phyloP scores from a whole-genome alignment of 441 rosid genomes.

The Euphorbia schlechtendalii region DNA sequence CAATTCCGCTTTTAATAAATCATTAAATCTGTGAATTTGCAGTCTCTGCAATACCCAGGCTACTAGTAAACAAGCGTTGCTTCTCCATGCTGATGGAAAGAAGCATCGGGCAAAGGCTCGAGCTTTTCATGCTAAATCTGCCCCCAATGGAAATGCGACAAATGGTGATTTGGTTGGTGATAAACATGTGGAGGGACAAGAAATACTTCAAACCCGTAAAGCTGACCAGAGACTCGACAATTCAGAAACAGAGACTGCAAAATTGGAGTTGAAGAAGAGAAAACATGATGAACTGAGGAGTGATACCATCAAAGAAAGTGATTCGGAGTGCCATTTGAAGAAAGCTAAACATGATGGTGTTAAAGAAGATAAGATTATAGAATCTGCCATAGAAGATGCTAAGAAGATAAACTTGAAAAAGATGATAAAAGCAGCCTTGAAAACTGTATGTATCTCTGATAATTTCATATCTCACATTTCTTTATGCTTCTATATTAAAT shows the following conservation, averaged over 20 bases:
- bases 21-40: constrained; percentile 15
- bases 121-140: constrained; percentile 51
- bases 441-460: constrained; percentile 42
- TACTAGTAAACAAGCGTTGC: constrained; percentile 77
- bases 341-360: constrained; percentile 26
- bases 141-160: constrained; percentile 24
- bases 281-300: constrained; percentile 33
- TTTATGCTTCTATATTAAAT: background rate
- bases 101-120: constrained; percentile 81
- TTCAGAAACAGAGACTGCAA: constrained; percentile 29
- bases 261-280: constrained; percentile 46
- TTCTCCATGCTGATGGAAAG: constrained; percentile 94
- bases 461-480: background rate
- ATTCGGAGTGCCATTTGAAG: constrained; percentile 28
- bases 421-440: constrained; percentile 58
- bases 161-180: constrained; percentile 22
- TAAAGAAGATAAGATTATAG: constrained; percentile 19
- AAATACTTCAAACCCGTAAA: constrained; percentile 24
- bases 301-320: constrained; percentile 19
- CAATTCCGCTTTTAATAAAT: too few relatives aligned
- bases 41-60: constrained; percentile 87
- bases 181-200: constrained; percentile 27
- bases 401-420: constrained; percentile 75
- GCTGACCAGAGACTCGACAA: constrained; percentile 15
- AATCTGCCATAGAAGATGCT: constrained; percentile 27